Evolutionary conservation across 441 rosid species (phyloP), one percentile per base, ranked within the genome.

Genomic region (Euphorbia celastroides): DNA sequence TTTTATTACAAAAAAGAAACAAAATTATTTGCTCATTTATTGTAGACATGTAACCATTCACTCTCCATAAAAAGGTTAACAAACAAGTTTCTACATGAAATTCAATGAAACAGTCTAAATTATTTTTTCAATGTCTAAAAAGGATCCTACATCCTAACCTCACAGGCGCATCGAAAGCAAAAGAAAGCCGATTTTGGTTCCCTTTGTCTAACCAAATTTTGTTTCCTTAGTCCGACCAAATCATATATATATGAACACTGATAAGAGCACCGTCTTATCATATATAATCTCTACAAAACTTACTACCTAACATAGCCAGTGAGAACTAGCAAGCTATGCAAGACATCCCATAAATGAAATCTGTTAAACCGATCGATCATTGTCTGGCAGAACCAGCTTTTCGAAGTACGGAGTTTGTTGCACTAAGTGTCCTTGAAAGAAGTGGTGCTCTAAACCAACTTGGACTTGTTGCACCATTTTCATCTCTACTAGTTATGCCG

Each of bases 391-490:
- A 75, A 70, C 71, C 69, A 27, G 72, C 59, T 68, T 30, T 76
- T 38, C 74, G 81, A 22, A 75, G 73, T 32, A 86, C 77, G 6
- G 87, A 62, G 66, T 62, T 82, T 58, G 83, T 63, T 57, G 77
- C 82, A 58, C 88, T 84, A 64, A 72, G 76, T 2, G 83, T 77
- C 75, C 95, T 88, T 25, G 46, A 55, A 50, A 92, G 71, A 62
- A 83, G 71, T 20, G 84, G 36, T 57, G 0, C 54, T 52, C 57
- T 22, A 22, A 69, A 62, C 83, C 71, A 72, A 70, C 84, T 66
- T 10, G 84, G 68, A 55, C n/a, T n/a, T n/a, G n/a, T n/a, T n/a
- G 78, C 72, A 22, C 70, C 67, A 64, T 65, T 71, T 11, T 70
- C 76, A 57, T 81, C 86, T 41, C 69, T 23, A 68, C 64, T 44